These are phyloP conservation scores for Hippophae rhamnoides DNA, from an alignment of 306 rosid species.

Conservation along the genomic window DNA sequence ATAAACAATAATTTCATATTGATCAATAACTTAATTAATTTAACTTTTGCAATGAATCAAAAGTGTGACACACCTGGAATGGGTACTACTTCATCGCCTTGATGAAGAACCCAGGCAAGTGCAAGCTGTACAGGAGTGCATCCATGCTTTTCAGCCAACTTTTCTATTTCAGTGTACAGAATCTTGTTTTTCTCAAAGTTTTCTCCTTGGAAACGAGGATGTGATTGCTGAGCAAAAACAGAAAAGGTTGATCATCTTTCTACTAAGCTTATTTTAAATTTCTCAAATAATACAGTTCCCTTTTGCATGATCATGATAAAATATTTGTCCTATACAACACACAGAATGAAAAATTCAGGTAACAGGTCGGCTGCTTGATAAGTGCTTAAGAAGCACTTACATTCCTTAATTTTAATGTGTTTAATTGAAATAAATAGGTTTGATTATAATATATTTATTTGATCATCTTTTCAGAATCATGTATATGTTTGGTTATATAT, in stretches of 20 bases:
- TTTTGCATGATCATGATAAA: background rate
- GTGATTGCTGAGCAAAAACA: slow-evolving; percentile 18
- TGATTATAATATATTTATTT: no score
- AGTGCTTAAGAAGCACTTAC: no score
- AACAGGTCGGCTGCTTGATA: no score
- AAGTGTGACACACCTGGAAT: slow-evolving; percentile 39
- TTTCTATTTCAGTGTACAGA: slow-evolving; percentile 29
- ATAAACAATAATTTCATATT: no score
- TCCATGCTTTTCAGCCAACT: slow-evolving; percentile 44
- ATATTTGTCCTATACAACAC: background rate
- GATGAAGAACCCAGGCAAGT: slow-evolving; percentile 58
- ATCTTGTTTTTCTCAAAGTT: slow-evolving; percentile 52
- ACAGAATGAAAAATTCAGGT: no score
- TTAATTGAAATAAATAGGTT: no score
- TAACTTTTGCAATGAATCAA: no score
- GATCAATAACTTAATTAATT: no score
- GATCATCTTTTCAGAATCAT: no score
- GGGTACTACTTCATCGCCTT: slow-evolving; percentile 55
- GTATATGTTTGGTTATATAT: no score
- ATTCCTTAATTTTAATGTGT: no score
- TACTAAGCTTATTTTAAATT: no score
- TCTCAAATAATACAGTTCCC: background rate
- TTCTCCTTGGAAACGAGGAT: slow-evolving; percentile 51
- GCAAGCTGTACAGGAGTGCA: slow-evolving; percentile 53
- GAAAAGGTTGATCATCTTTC: background rate